phyloP scores from a whole-genome alignment of 768 basidiomycete genomes.

The Collybia nuda region DNA sequence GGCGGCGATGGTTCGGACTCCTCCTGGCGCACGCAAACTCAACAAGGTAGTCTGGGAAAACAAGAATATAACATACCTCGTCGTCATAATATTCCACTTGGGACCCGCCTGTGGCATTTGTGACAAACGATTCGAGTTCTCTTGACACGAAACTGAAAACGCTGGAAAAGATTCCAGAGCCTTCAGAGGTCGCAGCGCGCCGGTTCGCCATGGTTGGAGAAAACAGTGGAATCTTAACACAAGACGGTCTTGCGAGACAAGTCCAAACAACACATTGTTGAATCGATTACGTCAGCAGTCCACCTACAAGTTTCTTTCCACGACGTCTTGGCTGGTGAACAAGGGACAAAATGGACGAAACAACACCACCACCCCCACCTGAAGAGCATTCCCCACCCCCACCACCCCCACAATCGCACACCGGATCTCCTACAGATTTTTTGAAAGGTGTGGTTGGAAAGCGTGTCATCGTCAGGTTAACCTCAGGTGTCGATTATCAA shows the following conservation, averaged over 20 bases:
- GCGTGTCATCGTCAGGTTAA: conserved; percentile 86
- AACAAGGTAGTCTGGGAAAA: too few species aligned
- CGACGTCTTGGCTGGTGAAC: too few species aligned
- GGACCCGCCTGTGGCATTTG: conserved; percentile 56
- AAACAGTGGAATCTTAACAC: neutral
- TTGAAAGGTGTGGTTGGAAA: conserved; percentile 97
- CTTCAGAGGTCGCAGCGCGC: conserved; percentile 10
- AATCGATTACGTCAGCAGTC: too few species aligned
- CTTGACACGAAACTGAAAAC: conserved; percentile 70
- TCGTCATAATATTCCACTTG: conserved; percentile 13
- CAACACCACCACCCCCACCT: conserved; percentile 28
- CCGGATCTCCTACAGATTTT: conserved; percentile 91
- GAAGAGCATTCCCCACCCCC: conserved; percentile 43
- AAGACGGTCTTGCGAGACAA: conserved; percentile 5
- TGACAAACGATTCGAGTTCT: conserved; percentile 71
- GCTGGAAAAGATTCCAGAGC: conserved; percentile 52
- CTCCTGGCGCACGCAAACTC: neutral
- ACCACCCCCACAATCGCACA: conserved; percentile 42
- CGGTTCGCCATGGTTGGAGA: conserved; percentile 5
- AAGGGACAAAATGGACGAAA: conserved; percentile 8
- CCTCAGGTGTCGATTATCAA: conserved; percentile 90
- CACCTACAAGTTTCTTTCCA: too few species aligned
- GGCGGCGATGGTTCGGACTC: neutral
- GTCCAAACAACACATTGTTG: neutral
- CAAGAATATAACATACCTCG: conserved; percentile 4